A percentile compares a stretch with the other conserved stretches of the same genome.
phyloP scores from a whole-genome alignment of 1,284 basidiomycete genomes.

The Malassezia yamatoensis region DNA sequence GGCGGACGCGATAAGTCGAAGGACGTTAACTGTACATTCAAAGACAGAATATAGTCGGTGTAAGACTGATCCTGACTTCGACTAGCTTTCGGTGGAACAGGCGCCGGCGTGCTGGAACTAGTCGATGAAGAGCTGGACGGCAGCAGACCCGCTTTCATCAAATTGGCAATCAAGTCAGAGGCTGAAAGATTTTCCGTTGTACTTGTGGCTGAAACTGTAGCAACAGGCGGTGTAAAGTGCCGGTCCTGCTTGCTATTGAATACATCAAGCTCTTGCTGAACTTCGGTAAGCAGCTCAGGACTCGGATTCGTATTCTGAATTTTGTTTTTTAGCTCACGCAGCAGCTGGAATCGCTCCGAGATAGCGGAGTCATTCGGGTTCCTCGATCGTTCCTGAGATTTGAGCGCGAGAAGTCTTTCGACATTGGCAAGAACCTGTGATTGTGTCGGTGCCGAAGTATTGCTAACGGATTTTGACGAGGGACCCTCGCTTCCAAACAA shows the following conservation, averaged over 20 bases:
- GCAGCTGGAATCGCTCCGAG: conserved; percentile 25
- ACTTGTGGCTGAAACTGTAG: not conserved
- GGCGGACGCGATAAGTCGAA: conserved; percentile 66
- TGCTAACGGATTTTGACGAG: conserved; percentile 1
- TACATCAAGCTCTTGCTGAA: conserved; percentile 63
- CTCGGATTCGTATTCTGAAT: conserved; percentile 66
- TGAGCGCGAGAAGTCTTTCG: conserved; percentile 30
- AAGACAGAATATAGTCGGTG: conserved; percentile 60
- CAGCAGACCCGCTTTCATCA: conserved; percentile 42
- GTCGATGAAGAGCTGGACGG: conserved; percentile 8
- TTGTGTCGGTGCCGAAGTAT: conserved; percentile 17
- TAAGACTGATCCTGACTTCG: conserved; percentile 54
- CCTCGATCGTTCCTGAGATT: conserved; percentile 23
- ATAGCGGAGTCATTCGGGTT: conserved; percentile 24
- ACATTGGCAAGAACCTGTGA: conserved; percentile 33
- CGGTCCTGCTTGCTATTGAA: conserved; percentile 4
- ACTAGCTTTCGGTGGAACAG: not conserved
- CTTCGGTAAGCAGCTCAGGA: conserved; percentile 67
- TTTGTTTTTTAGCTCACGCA: conserved; percentile 60
- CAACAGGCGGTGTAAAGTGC: conserved; percentile 9
- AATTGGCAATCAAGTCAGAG: conserved; percentile 29
- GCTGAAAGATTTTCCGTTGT: conserved; percentile 8
- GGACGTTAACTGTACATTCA: conserved; percentile 61
- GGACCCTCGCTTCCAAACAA: conserved; percentile 37
- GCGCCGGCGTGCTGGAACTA: conserved; percentile 1